Percentiles rank a stretch among this genome's conserved stretches.
Evolutionary conservation across 2,329 filamentous ascomycete genomes (phyloP).

Genomic region (Aulographum hederae): DNA sequence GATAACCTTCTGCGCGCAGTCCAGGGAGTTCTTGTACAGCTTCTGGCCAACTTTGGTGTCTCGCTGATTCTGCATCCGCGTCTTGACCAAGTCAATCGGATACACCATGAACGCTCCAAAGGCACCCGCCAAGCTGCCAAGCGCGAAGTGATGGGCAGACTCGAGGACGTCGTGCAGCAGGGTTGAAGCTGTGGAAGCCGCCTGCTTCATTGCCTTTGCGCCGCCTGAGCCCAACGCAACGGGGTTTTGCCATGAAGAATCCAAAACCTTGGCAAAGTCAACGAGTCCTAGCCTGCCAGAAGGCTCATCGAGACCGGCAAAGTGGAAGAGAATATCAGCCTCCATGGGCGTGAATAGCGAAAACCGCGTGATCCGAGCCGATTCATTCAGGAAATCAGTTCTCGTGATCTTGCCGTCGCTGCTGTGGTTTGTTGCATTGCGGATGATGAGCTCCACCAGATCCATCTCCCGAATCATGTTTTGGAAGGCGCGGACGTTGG

Average conservation of each 20-base stretch:
- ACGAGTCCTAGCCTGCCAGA: conserved; percentile 64
- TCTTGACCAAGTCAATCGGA: conserved; percentile 97
- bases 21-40: conserved; percentile 91
- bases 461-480: conserved; percentile 98
- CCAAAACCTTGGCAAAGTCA: conserved; percentile 90
- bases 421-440: conserved; percentile 70
- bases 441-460: conserved; percentile 80
- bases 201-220: conserved; percentile 26
- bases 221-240: conserved; percentile 31
- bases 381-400: conserved; percentile 87
- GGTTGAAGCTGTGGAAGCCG: conserved; percentile 34
- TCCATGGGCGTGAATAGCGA: conserved; percentile 97
- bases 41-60: conserved; percentile 64
- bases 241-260: conserved; percentile 70
- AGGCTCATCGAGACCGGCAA: conserved; percentile 79
- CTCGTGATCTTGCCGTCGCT: conserved; percentile 83
- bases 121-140: conserved; percentile 80
- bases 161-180: conserved; percentile 49
- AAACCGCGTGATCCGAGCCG: conserved; percentile 77
- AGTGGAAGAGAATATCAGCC: conserved; percentile 96
- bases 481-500: conserved; percentile 93
- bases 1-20: conserved; percentile 86
- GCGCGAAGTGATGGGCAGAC: conserved; percentile 74
- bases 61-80: conserved; percentile 93
- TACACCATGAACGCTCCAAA: conserved; percentile 99